Percentiles rank a stretch among this genome's conserved stretches.
These are phyloP conservation scores for Russula virescens DNA, from an alignment of 768 basidiomycete genomes.

Conservation along the genomic window DNA sequence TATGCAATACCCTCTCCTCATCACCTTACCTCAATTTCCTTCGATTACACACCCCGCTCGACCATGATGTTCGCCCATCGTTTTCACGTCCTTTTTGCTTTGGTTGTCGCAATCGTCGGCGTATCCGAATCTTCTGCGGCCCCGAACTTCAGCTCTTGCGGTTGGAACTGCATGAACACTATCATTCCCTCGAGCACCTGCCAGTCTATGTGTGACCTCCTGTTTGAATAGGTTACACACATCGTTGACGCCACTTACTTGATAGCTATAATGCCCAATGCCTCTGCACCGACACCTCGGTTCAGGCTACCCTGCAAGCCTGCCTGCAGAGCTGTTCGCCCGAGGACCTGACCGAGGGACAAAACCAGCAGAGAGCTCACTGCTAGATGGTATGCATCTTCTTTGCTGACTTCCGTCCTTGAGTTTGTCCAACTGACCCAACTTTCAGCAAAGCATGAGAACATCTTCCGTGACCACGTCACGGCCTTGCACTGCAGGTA, in stretches of 20 bases:
- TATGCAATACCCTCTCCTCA: background rate
- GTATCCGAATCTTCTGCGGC: background rate
- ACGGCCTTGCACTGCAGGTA: too few relatives aligned
- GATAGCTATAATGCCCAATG: slow-evolving; percentile 34
- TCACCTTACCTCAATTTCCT: background rate
- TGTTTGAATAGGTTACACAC: background rate
- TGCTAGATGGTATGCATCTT: slow-evolving; percentile 2
- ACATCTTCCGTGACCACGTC: background rate
- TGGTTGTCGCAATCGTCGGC: background rate
- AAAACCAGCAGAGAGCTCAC: slow-evolving; percentile 33
- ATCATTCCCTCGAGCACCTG: background rate
- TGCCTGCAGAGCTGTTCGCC: slow-evolving; percentile 37
- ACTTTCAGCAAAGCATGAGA: background rate
- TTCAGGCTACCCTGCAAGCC: slow-evolving; percentile 31
- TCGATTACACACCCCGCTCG: background rate
- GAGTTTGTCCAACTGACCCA: background rate
- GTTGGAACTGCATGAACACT: background rate
- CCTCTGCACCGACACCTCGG: slow-evolving; percentile 34
- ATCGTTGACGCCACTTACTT: background rate
- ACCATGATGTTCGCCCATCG: background rate
- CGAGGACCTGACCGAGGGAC: slow-evolving; percentile 29
- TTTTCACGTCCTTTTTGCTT: background rate
- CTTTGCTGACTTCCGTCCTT: too few relatives aligned
- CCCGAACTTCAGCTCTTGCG: background rate
- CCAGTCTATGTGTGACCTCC: background rate